A percentile compares a stretch with the other conserved stretches of the same genome.
These are phyloP conservation scores for Saccharomycopsis hybrid DNA, from an alignment of 1,139 yeast genomes.

Conservation along the genomic window DNA sequence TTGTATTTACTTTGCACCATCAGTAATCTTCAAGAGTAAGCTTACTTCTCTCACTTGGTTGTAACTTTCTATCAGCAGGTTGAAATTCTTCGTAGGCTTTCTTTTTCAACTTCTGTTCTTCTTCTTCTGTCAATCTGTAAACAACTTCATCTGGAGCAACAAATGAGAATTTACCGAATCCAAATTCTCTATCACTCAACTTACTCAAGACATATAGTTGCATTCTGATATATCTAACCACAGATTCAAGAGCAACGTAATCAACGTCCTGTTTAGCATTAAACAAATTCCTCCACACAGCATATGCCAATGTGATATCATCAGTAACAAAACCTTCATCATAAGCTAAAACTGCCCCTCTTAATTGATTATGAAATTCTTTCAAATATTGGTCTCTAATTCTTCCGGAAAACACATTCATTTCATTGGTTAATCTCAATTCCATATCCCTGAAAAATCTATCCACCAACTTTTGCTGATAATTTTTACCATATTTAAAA, in stretches of 20 bases:
- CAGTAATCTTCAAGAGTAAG: slow-evolving; percentile 61
- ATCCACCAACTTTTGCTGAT: slow-evolving; percentile 89
- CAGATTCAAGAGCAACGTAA: slow-evolving; percentile 76
- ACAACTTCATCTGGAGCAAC: slow-evolving; percentile 82
- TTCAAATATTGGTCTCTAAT: slow-evolving; percentile 81
- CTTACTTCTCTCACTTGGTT: slow-evolving; percentile 59
- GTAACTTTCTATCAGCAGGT: slow-evolving; percentile 35
- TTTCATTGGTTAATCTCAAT: slow-evolving; percentile 73
- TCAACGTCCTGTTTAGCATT: slow-evolving; percentile 81
- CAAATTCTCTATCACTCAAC: slow-evolving; percentile 87
- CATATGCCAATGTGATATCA: slow-evolving; percentile 81
- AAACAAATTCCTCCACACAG: slow-evolving; percentile 87
- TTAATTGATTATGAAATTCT: slow-evolving; percentile 82
- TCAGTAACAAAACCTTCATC: slow-evolving; percentile 86
- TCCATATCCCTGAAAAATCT: slow-evolving; percentile 88
- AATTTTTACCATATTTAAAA: slow-evolving; percentile 76
- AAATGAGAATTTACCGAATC: slow-evolving; percentile 80
- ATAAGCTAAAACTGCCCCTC: slow-evolving; percentile 84
- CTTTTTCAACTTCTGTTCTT: slow-evolving; percentile 40
- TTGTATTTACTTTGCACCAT: too few relatives aligned
- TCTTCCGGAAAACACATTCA: slow-evolving; percentile 77
- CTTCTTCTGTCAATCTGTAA: slow-evolving; percentile 58
- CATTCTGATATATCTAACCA: slow-evolving; percentile 81
- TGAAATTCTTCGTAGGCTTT: slow-evolving; percentile 38
- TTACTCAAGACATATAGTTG: slow-evolving; percentile 82